These are phyloP conservation scores for Blastocystis hominis DNA, from an alignment of 352 stramenopile genomes.

Conservation along the genomic window DNA sequence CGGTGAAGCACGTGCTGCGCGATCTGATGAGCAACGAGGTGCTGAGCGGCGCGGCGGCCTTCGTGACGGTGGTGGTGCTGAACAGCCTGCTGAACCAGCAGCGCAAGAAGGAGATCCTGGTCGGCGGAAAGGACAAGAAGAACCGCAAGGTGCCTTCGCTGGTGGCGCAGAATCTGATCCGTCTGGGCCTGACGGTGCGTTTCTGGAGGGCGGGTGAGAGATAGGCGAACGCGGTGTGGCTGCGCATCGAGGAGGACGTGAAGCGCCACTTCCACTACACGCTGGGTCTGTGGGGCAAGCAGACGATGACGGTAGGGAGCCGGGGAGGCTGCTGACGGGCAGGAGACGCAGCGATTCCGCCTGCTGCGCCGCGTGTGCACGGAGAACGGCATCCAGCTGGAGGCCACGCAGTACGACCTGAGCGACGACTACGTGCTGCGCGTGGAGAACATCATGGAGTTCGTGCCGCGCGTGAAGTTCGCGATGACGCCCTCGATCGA, in stretches of 20 bases:
- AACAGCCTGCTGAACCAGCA: neutral
- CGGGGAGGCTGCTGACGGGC: neutral
- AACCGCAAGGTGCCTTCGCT: slow-evolving; percentile 34
- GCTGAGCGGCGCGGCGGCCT: neutral
- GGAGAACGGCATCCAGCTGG: slow-evolving; percentile 4
- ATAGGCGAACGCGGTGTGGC: neutral
- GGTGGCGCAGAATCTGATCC: neutral
- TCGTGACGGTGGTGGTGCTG: neutral
- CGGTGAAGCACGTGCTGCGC: slow-evolving; percentile 43
- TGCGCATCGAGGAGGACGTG: neutral
- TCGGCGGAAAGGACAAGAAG: slow-evolving; percentile 44
- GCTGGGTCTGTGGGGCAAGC: slow-evolving; percentile 16
- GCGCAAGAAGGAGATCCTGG: slow-evolving; percentile 34
- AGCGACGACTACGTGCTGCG: neutral
- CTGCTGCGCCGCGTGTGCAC: slow-evolving; percentile 33
- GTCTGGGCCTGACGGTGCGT: neutral
- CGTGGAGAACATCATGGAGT: slow-evolving; percentile 48
- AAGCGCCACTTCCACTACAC: slow-evolving; percentile 45
- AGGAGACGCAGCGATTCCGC: neutral
- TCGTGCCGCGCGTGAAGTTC: slow-evolving; percentile 40
- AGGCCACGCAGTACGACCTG: slow-evolving; percentile 19
- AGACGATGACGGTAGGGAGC: neutral
- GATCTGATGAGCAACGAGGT: slow-evolving; percentile 24
- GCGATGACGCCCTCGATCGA: slow-evolving; percentile 21
- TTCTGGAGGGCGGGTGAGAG: neutral